Evolutionary conservation across 1,284 basidiomycete genomes (phyloP).

Genomic region (Sporisorium sorghi): DNA sequence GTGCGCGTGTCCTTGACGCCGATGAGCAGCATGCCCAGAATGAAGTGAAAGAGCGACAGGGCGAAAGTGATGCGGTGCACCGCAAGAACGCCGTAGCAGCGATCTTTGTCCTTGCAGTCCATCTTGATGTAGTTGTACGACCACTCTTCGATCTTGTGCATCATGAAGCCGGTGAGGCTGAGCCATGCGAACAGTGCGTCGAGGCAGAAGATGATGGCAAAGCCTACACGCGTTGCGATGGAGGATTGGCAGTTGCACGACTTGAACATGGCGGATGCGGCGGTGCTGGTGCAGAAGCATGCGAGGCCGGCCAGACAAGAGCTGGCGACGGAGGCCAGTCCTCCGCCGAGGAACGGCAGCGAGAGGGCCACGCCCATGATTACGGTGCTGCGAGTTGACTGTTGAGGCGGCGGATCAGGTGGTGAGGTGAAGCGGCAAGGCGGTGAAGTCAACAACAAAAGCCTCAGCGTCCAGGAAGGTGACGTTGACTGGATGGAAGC

Average conservation of each 20-base stretch:
- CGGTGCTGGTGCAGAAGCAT: slow-evolving; percentile 78
- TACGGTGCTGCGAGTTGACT: neutral
- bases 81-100: slow-evolving; percentile 95
- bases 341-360: slow-evolving; percentile 84
- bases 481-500: neutral
- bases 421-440: neutral
- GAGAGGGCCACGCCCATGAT: slow-evolving; percentile 86
- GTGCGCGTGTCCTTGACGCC: slow-evolving; percentile 89
- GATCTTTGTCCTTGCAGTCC: slow-evolving; percentile 87
- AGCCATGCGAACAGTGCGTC: slow-evolving; percentile 98
- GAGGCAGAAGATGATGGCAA: slow-evolving; percentile 92
- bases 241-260: slow-evolving; percentile 99
- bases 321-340: slow-evolving; percentile 74
- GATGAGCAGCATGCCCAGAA: slow-evolving; percentile 82
- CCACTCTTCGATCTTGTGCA: slow-evolving; percentile 88
- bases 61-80: slow-evolving; percentile 98
- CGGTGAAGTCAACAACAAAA: neutral
- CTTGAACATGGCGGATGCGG: slow-evolving; percentile 96
- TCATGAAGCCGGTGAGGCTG: slow-evolving; percentile 89
- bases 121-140: slow-evolving; percentile 98
- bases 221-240: slow-evolving; percentile 96
- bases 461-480: too few relatives aligned
- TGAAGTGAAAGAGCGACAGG: slow-evolving; percentile 85
- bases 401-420: too few relatives aligned
- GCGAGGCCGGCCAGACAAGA: slow-evolving; percentile 68